Evolutionary conservation across 73 alveolate genomes (phyloP).

Genomic region (Paramecium sexaurelia): DNA sequence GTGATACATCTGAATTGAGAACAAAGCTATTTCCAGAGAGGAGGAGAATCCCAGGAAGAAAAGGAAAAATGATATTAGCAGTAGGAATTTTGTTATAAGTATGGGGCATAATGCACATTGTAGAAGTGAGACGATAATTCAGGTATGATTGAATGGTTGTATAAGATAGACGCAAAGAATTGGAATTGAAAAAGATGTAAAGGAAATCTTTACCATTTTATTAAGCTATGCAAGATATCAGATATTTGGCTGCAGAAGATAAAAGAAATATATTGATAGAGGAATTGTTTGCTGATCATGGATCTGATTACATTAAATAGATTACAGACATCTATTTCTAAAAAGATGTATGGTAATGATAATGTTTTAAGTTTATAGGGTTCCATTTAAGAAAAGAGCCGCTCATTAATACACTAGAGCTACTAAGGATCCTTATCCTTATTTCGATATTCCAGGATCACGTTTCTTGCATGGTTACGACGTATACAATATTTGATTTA

Average conservation of each 20-base stretch:
- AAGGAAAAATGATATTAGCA: conserved; percentile 66
- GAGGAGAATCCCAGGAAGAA: conserved; percentile 70
- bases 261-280: conserved; percentile 28
- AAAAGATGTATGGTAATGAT: conserved; percentile 33
- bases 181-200: conserved; percentile 44
- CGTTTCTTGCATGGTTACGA: conserved; percentile 47
- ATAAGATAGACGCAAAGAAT: conserved; percentile 64
- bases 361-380: not conserved
- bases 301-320: conserved; percentile 24
- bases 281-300: conserved; percentile 45
- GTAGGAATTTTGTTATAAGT: conserved; percentile 40
- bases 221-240: conserved; percentile 62
- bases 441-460: conserved; percentile 25
- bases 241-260: conserved; percentile 56
- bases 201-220: conserved; percentile 66
- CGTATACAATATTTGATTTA: conserved; percentile 51
- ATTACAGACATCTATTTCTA: conserved; percentile 7
- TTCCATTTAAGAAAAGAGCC: conserved; percentile 46
- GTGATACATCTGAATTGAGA: conserved; percentile 57
- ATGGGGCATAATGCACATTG: conserved; percentile 52
- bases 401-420: conserved; percentile 38
- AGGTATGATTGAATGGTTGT: not conserved
- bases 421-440: conserved; percentile 39
- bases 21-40: conserved; percentile 67
- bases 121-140: conserved; percentile 57